Conservation (phyloP, 148 eudicot species). For the Cornus controversa region DNA sequence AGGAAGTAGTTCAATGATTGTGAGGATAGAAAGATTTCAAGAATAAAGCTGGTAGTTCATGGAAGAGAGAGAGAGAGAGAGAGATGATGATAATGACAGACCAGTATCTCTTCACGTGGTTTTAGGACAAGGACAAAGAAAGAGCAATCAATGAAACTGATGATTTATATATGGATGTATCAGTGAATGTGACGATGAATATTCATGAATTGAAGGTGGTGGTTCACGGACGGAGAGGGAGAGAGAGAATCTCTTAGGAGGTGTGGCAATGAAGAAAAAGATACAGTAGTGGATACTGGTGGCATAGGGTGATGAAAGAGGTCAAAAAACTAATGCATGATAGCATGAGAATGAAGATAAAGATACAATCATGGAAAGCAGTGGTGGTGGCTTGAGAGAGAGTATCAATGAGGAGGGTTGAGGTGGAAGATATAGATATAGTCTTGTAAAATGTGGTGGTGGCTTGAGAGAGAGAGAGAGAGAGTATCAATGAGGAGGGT, state of each 20-base stretch:
- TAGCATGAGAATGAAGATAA: not conserved
- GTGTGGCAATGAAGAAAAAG: not conserved
- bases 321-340: not conserved
- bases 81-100: not conserved
- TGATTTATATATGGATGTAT: not conserved
- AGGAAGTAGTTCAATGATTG: not conserved
- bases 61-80: not conserved
- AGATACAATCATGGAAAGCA: not conserved
- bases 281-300: not conserved
- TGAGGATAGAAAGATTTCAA: not conserved
- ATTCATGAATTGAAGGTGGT: not conserved
- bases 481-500: no score
- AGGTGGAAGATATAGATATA: constrained; percentile 1
- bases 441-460: not conserved
- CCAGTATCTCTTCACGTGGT: not conserved
- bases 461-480: not conserved
- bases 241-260: not conserved
- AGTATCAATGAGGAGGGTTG: not conserved
- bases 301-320: not conserved
- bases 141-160: not conserved
- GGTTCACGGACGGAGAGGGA: not conserved
- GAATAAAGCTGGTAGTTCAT: not conserved
- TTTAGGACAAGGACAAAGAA: not conserved
- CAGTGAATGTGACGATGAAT: not conserved
- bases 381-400: not conserved